Base-by-base conservation (phyloP, 2,329 filamentous ascomycete species). In the Penicillium sp. region DNA sequence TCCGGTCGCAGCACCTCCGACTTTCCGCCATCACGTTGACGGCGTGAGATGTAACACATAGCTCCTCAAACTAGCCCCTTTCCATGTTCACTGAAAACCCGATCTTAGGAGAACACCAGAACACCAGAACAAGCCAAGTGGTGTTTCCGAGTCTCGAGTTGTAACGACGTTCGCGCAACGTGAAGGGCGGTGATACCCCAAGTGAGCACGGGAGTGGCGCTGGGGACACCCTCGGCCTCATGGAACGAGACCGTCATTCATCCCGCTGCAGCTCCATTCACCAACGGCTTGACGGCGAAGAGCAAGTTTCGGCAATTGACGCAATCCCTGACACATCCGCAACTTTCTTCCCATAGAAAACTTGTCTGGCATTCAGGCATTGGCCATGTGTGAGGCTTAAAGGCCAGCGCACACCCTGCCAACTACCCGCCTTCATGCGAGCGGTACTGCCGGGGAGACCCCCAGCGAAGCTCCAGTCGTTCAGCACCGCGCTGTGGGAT, bases 381-480 rank as follows among this genome's bases (percentile, higher is more conserved):
- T 51, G 57, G 64, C 60, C 60, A 70, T 70, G 67, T 69, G 57
- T 67, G 63, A 58, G 46, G 34, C 48, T 47, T 48, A 46, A 43
- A 60, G 56, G 58, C 60, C 61, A 66, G 53, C 52, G 47, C 59
- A 55, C 56, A 47, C 48, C 51, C 45, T 53, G 56, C 39, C 51
- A 57, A 49, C 56, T 53, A 57, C 60, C 65, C 64, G 64, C 67
- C 73, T 82, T 73, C 69, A 90, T 90, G 86, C 83, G 84, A 77
- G 80, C 82, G 66, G 81, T 90, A 72, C 78, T 90, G 61, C 88
- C 88, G 55, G 88, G 88, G 68, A 82, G 84, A 74, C 86, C 88
- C 67, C 82, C 81, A 75, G 78, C 84, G 62, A 85, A 82, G 76
- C 83, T 88, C 63, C 86, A 90, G 76, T 83, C 85, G 72, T 76